Evolutionary conservation across 768 basidiomycete species (phyloP), one percentile per base, ranked within the genome.

Genomic region (Tulasnella calospora): DNA sequence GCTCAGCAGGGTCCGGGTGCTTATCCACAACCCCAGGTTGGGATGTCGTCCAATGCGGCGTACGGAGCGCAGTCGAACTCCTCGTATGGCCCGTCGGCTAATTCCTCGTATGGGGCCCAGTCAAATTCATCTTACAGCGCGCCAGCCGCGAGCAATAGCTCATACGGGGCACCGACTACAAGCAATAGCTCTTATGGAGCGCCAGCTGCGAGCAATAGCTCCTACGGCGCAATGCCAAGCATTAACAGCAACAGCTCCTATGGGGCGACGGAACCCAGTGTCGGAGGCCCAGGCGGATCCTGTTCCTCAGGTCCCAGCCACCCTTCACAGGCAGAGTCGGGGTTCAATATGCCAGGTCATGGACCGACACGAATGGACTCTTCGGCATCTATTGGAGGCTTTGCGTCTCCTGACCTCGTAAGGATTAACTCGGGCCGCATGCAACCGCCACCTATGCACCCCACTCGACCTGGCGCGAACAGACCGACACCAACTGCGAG

Each of bases 401-500:
- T 77, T 30, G 61, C 76, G 23, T 70, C 76, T 5, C 76, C 76
- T 23, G 76, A 46, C 2, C 76, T 77, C n/a, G 69, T 44, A 17
- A 57, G 76, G 27, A 36, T n/a, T 30, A 40, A 70, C 36, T 77
- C 76, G 33, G 46, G 74, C 30, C 73, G 47, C 15, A 21, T 44
- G 23, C 46, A 7, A 70, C 73, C 73, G 17, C 76, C 76, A 38
- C 76, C 76, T 15, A 46, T 71, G 41, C 76, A 77, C 30, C 76
- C 76, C 15, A 27, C 13, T n/a, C 67, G 76, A 27, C 61, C 47
- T 30, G 67, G 76, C 23, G 17, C 7, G 44, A 46, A 30, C 21
- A 57, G 55, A n/a, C 55, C 55, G 27, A 21, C 55, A 57, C 55
- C 55, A n/a, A 23, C 21, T 23, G 55, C 55, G 55, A 57, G 55